These are phyloP conservation scores for Dryas drummondii DNA, from an alignment of 306 rosid genomes.

Conservation along the genomic window DNA sequence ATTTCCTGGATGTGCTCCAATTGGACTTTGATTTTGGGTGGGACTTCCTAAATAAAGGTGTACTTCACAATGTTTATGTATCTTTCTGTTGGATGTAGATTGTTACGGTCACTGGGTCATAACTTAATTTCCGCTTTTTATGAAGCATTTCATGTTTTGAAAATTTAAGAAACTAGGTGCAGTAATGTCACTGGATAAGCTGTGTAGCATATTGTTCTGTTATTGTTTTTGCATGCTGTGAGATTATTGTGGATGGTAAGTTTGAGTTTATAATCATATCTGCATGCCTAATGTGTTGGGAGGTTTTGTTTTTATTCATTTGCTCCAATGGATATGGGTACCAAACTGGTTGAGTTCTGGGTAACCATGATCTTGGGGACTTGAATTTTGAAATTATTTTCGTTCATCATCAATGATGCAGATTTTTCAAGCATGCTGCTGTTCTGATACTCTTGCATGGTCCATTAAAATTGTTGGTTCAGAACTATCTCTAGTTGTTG, in stretches of 20 bases:
- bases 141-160: neutral
- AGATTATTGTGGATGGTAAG: neutral
- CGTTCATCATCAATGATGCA: neutral
- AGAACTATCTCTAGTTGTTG: no score
- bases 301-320: neutral
- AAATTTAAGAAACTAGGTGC: constrained; percentile 1
- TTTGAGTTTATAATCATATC: neutral
- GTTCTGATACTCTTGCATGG: no score
- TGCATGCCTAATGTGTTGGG: neutral
- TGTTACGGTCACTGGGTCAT: constrained; percentile 2
- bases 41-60: constrained; percentile 27
- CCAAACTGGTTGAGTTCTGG: neutral
- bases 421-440: neutral
- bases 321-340: neutral
- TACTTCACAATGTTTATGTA: constrained; percentile 16
- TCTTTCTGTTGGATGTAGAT: constrained; percentile 21
- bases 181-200: neutral
- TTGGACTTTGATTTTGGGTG: constrained; percentile 12
- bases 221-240: no score
- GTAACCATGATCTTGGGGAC: neutral
- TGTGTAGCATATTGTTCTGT: neutral
- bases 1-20: neutral
- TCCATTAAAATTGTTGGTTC: no score
- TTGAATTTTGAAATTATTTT: neutral
- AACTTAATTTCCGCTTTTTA: neutral